A percentile compares a stretch with the other conserved stretches of the same genome.
Conservation (phyloP, 148 eudicot genomes). For the Simmondsia chinensis region DNA sequence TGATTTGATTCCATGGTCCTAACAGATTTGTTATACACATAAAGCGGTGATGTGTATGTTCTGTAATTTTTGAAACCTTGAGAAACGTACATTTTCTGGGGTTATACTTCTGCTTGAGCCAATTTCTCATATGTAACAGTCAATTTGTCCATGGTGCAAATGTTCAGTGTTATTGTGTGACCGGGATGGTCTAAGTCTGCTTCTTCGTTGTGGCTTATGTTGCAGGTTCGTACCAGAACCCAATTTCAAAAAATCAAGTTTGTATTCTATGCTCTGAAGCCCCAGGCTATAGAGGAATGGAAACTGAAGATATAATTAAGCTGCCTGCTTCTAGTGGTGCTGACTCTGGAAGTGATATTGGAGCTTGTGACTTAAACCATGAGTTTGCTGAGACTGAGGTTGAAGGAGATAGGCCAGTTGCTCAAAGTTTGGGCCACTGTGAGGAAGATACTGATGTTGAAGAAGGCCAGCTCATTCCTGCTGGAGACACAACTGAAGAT, state of each 20-base stretch:
- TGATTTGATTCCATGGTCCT: too few relatives aligned
- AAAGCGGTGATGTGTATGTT: too few relatives aligned
- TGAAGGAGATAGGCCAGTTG: slow-evolving; percentile 15
- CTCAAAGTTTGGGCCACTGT: slow-evolving; percentile 4
- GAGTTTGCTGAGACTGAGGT: slow-evolving; percentile 20
- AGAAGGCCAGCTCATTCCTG: slow-evolving; percentile 20
- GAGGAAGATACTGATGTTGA: slow-evolving; percentile 21
- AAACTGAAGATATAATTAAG: slow-evolving; percentile 32
- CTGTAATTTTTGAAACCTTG: too few relatives aligned
- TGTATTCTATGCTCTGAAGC: not conserved
- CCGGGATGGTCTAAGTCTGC: too few relatives aligned
- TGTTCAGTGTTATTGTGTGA: slow-evolving; percentile 23
- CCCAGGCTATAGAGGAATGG: slow-evolving; percentile 26
- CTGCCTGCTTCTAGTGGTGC: slow-evolving; percentile 29
- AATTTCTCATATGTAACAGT: too few relatives aligned
- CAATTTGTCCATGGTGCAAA: too few relatives aligned
- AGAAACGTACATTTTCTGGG: too few relatives aligned
- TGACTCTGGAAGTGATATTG: slow-evolving; percentile 23
- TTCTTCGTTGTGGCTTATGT: slow-evolving; percentile 35
- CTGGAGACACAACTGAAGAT: slow-evolving; percentile 12
- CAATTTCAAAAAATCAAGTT: not conserved
- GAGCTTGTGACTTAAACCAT: slow-evolving; percentile 15
- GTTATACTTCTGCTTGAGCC: too few relatives aligned
- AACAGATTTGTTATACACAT: too few relatives aligned
- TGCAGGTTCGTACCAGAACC: too few relatives aligned